phyloP scores from a whole-genome alignment of 805 yeast genomes.

The Barnettozyma pratensis region DNA sequence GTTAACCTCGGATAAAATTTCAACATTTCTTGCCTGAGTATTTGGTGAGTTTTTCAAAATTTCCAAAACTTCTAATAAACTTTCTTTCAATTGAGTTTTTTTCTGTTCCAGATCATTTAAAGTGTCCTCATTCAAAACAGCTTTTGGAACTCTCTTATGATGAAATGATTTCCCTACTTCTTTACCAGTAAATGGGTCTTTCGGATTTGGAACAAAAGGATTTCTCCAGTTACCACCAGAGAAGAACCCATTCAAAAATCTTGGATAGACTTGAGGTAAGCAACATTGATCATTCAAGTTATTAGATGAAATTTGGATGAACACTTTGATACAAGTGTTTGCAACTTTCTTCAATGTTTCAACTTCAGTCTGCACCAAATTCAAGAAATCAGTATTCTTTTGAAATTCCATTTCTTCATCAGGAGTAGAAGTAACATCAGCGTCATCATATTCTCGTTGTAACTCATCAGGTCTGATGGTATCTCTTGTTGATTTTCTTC shows the following conservation, averaged over 20 bases:
- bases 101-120: slow-evolving; percentile 32
- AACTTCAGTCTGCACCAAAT: slow-evolving; percentile 36
- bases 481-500: slow-evolving; percentile 19
- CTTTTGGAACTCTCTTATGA: slow-evolving; percentile 31
- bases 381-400: slow-evolving; percentile 26
- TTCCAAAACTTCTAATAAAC: slow-evolving; percentile 38
- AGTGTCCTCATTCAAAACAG: slow-evolving; percentile 47
- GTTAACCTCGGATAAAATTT: slow-evolving; percentile 47
- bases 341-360: slow-evolving; percentile 30
- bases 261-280: slow-evolving; percentile 61
- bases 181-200: slow-evolving; percentile 24
- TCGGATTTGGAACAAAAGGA: slow-evolving; percentile 47
- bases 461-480: slow-evolving; percentile 15
- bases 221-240: slow-evolving; percentile 80
- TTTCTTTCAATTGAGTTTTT: slow-evolving; percentile 33
- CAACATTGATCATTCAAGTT: slow-evolving; percentile 25
- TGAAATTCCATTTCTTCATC: slow-evolving; percentile 5
- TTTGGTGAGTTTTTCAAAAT: slow-evolving; percentile 37
- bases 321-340: slow-evolving; percentile 25
- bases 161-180: slow-evolving; percentile 21
- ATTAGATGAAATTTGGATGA: slow-evolving; percentile 25
- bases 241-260: slow-evolving; percentile 60
- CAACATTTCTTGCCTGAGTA: slow-evolving; percentile 41
- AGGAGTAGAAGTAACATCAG: slow-evolving; percentile 4
- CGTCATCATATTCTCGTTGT: neutral